Evolutionary conservation across 2,329 filamentous ascomycete genomes (phyloP).

Genomic region (Microascus cirrosus): DNA sequence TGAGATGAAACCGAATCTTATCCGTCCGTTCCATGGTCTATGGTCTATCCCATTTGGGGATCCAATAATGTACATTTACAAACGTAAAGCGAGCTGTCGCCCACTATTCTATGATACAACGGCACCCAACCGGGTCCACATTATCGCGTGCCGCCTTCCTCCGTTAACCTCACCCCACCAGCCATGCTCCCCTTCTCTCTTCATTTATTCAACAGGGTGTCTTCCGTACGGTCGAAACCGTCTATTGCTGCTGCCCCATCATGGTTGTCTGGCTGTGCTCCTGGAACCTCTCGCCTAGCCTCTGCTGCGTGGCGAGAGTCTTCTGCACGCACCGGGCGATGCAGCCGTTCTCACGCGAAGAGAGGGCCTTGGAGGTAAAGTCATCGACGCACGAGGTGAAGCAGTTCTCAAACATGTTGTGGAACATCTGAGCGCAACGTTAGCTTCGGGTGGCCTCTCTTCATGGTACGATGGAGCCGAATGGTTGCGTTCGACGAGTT

Average conservation of each 20-base stretch:
- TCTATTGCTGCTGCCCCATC: conserved; percentile 20
- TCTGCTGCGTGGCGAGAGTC: conserved; percentile 83
- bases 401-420: conserved; percentile 71
- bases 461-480: not conserved
- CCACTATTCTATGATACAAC: not conserved
- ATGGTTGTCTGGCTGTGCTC: conserved; percentile 54
- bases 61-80: not conserved
- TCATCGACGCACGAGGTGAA: conserved; percentile 97
- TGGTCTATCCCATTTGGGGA: not conserved
- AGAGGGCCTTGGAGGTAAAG: conserved; percentile 94
- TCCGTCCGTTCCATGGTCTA: not conserved
- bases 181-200: not conserved
- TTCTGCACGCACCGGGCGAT: conserved; percentile 94
- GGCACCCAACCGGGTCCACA: not conserved
- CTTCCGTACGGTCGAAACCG: not conserved
- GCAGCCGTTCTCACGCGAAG: conserved; percentile 79
- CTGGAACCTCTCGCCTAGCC: conserved; percentile 82
- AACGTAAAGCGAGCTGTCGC: not conserved
- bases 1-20: not conserved
- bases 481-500: not conserved
- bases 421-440: conserved; percentile 35
- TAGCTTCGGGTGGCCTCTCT: not conserved
- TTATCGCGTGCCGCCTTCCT: not conserved
- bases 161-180: not conserved
- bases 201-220: not conserved